phyloP scores from a whole-genome alignment of 2,329 filamentous ascomycete species.

The Fusarium anguioides region DNA sequence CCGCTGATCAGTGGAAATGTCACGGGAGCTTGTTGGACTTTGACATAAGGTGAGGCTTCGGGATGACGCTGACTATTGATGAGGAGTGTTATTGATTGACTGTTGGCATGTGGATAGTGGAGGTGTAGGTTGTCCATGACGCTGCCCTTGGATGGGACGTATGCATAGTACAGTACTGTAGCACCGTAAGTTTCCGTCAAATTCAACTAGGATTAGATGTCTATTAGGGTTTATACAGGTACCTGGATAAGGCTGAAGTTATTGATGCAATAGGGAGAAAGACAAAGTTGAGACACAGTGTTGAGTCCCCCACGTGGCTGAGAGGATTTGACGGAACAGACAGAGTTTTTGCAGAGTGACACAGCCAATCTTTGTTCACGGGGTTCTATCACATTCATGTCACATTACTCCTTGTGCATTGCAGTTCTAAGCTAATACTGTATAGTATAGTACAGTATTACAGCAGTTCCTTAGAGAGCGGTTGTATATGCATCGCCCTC shows the following conservation, averaged over 20 bases:
- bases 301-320: background rate
- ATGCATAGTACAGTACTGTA: background rate
- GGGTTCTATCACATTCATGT: background rate
- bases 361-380: background rate
- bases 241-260: slow-evolving; percentile 2
- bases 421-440: background rate
- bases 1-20: background rate
- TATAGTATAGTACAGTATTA: too few relatives aligned
- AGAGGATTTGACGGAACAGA: background rate
- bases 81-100: background rate
- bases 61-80: background rate
- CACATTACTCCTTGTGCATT: background rate
- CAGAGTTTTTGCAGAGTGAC: background rate
- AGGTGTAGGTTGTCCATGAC: background rate
- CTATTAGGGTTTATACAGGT: background rate
- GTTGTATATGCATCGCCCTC: background rate
- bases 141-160: too few relatives aligned
- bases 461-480: background rate
- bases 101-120: background rate
- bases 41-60: slow-evolving; percentile 8
- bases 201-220: background rate
- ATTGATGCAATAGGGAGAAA: background rate
- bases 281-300: background rate
- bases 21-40: background rate
- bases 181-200: background rate